Base-by-base conservation (phyloP, 2,329 filamentous ascomycete genomes). In the Fusarium udum region DNA sequence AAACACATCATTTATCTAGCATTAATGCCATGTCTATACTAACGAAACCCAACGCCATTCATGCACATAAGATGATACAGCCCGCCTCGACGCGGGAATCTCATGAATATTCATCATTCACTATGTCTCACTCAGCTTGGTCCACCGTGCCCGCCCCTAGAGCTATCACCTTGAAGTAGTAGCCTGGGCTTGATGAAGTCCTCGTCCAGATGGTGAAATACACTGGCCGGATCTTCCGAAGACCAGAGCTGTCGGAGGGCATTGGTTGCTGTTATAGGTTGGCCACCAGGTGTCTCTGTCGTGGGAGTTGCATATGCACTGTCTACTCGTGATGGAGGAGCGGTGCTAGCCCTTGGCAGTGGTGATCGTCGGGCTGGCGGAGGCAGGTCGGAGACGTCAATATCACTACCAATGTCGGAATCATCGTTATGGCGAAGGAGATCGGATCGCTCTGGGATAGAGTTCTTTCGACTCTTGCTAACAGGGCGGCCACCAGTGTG, bases 171-270 rank as follows among this genome's bases (percentile, higher is more conserved):
- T 83, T 98, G 95, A 26, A 98, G 87, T 73, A 98, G 83, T 62
- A 98, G 84, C 79, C 92, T 93, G 24, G 95, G 95, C 86, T 98
- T 98, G 82, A 98, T 95, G 81, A 95, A 98, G 69, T 95, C 94
- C 82, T 99, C 96, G 81, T 99, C 96, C 68, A 99, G 85, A 83
- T 97, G 95, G 75, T 91, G 92, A 82, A 99, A 97, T 84, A 97
- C 90, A 51, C 93, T 94, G 15, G 93, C 93, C 49, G 97, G 95
- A 80, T 99, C 96, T 57, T 97, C 94, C 2, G 92, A 89, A 22
- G 92, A 93, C 75, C 97, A 91, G 14, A 99, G 85, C 79, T 95
- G 93, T 64, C 91, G 91, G 66, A 98, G 90, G 1, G 95, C 93
- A 36, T 91, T 92, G 26, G 91, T 89, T 16, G 93, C 93, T 34